Conservation (phyloP, 2,329 filamentous ascomycete genomes). For the Periconia digitata region DNA sequence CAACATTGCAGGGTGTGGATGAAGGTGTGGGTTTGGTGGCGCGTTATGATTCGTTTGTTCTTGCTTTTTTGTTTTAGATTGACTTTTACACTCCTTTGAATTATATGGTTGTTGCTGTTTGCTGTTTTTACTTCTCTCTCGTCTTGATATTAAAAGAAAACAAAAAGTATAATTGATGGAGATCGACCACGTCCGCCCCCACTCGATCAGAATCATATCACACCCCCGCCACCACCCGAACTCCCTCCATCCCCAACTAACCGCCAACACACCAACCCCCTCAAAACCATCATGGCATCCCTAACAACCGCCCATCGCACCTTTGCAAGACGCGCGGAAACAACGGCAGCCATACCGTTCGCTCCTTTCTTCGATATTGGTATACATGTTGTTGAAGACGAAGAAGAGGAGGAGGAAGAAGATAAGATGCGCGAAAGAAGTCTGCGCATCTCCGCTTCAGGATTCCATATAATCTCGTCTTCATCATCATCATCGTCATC, state of each 20-base stretch:
- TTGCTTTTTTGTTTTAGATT: too few species aligned
- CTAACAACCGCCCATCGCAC: slow-evolving; percentile 65
- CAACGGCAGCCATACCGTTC: slow-evolving; percentile 56
- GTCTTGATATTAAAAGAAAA: too few species aligned
- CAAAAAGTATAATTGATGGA: too few species aligned
- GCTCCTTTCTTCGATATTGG: slow-evolving; percentile 51
- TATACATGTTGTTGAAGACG: background rate
- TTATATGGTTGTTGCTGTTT: too few species aligned
- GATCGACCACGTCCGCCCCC: too few species aligned
- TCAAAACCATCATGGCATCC: slow-evolving; percentile 61
- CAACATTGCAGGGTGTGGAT: too few species aligned
- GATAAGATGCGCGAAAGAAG: slow-evolving; percentile 14
- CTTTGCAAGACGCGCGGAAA: slow-evolving; percentile 58
- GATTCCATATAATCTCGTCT: slow-evolving; percentile 56
- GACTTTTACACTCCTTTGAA: too few species aligned
- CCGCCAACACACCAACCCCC: slow-evolving; percentile 44
- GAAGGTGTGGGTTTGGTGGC: too few species aligned
- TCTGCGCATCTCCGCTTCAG: slow-evolving; percentile 53
- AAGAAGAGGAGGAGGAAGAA: background rate
- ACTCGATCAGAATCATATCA: too few species aligned
- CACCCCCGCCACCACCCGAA: background rate
- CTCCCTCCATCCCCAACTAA: slow-evolving; percentile 30
- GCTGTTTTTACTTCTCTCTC: too few species aligned
- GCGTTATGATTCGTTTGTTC: too few species aligned
- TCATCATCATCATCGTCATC: slow-evolving; percentile 25